Evolutionary conservation across 352 stramenopile species (phyloP).

Genomic region (Pythium grandisporangium): DNA sequence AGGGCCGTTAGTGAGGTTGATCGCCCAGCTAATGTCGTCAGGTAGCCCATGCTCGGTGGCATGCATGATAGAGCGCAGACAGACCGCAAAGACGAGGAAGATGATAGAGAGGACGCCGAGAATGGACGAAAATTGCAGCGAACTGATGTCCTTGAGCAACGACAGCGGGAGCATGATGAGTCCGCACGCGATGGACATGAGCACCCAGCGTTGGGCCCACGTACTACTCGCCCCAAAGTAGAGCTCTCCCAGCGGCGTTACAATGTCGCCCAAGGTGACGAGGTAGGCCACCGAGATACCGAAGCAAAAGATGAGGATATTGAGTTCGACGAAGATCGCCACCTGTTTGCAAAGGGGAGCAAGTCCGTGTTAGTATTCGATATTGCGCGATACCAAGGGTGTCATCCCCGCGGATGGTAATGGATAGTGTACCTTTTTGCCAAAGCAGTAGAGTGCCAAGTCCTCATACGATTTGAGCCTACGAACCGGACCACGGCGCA

Average conservation of each 20-base stretch:
- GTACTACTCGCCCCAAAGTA: slow-evolving; percentile 54
- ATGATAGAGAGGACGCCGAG: slow-evolving; percentile 79
- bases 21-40: slow-evolving; percentile 59
- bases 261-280: slow-evolving; percentile 75
- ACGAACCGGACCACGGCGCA: background rate
- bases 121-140: slow-evolving; percentile 80
- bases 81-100: slow-evolving; percentile 75
- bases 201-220: slow-evolving; percentile 59
- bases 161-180: slow-evolving; percentile 80
- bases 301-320: slow-evolving; percentile 84
- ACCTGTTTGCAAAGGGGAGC: slow-evolving; percentile 14
- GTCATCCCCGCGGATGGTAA: too few relatives aligned
- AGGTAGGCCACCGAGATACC: slow-evolving; percentile 79
- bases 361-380: too few relatives aligned
- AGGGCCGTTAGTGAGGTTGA: slow-evolving; percentile 53
- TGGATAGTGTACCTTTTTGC: slow-evolving; percentile 34
- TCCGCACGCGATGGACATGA: slow-evolving; percentile 71
- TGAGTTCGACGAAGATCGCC: slow-evolving; percentile 78
- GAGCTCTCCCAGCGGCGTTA: slow-evolving; percentile 65
- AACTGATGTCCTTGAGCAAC: slow-evolving; percentile 78
- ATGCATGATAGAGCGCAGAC: slow-evolving; percentile 70
- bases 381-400: too few relatives aligned
- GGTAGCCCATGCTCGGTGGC: slow-evolving; percentile 42
- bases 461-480: slow-evolving; percentile 85
- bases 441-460: slow-evolving; percentile 76